Evolutionary conservation across 768 basidiomycete species (phyloP).

Genomic region (Panaeolus cyanescens): DNA sequence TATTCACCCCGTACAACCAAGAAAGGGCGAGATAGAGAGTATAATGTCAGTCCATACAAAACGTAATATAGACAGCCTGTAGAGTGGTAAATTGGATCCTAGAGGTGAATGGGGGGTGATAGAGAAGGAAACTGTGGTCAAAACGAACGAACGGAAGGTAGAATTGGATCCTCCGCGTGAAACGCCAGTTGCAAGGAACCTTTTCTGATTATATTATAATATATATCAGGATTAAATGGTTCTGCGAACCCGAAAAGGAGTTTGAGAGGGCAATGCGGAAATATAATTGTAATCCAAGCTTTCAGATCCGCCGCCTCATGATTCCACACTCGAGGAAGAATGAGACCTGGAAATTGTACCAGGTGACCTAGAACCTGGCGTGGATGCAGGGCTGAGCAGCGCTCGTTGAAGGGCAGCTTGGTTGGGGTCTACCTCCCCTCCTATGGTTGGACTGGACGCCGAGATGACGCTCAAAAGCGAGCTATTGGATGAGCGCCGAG

Average conservation of each 20-base stretch:
- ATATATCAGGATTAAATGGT: not conserved
- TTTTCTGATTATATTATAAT: not conserved
- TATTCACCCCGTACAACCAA: not conserved
- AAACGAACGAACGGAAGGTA: not conserved
- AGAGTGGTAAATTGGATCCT: not conserved
- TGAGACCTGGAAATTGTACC: not conserved
- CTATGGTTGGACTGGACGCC: constrained; percentile 24
- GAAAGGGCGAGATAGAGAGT: not conserved
- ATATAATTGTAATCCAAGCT: not conserved
- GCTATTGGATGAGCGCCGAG: constrained; percentile 54
- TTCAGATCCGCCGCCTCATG: not conserved
- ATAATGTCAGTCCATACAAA: not conserved
- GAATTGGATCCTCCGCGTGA: not conserved
- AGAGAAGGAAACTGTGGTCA: too few species aligned
- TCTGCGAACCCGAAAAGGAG: not conserved
- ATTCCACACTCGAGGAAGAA: not conserved
- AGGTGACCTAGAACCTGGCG: constrained; percentile 4
- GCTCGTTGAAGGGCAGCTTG: constrained; percentile 9
- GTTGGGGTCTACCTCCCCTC: not conserved
- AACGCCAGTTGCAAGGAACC: not conserved
- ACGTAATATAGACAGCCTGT: not conserved
- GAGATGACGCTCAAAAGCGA: constrained; percentile 43
- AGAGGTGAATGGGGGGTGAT: not conserved
- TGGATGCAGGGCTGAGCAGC: constrained; percentile 13
- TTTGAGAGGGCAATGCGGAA: not conserved